Evolutionary conservation across 305 asterid species (phyloP).

Genomic region (Ruellia speciosa): DNA sequence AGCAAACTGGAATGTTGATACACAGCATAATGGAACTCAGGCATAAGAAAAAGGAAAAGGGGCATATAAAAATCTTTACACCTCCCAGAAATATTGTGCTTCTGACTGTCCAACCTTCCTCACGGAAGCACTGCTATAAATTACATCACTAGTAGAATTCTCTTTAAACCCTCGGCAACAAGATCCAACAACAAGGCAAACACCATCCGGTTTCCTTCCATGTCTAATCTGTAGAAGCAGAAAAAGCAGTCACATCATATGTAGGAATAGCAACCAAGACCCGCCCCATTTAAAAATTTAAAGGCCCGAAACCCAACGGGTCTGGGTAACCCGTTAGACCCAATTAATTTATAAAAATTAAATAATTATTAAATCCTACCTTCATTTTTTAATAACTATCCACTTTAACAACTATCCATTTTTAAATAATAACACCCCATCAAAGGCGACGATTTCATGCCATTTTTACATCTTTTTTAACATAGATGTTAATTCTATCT

Average conservation of each 20-base stretch:
- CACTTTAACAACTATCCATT: no score
- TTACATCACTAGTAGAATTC: constrained; percentile 71
- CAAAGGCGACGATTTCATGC: no score
- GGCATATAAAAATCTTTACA: constrained; percentile 20
- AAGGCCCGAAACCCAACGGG: no score
- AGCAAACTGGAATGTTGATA: constrained; percentile 4
- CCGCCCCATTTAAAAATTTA: no score
- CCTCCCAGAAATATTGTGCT: constrained; percentile 98
- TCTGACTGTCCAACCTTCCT: constrained; percentile 59
- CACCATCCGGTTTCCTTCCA: constrained; percentile 87
- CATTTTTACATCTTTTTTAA: no score
- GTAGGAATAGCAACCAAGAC: no score
- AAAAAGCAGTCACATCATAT: constrained; percentile 16
- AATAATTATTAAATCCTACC: no score
- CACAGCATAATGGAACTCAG: background rate
- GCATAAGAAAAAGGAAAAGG: background rate
- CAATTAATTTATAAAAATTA: no score
- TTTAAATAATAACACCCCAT: no score
- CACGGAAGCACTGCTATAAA: constrained; percentile 62
- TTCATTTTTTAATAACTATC: no score
- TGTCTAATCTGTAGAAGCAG: constrained; percentile 62
- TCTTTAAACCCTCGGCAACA: constrained; percentile 75
- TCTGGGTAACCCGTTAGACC: no score
- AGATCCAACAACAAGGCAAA: constrained; percentile 92
- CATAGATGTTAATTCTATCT: background rate